A percentile compares a stretch with the other conserved stretches of the same genome.
phyloP scores from a whole-genome alignment of 2,329 filamentous ascomycete species.

The Trichoderma guizhouense region DNA sequence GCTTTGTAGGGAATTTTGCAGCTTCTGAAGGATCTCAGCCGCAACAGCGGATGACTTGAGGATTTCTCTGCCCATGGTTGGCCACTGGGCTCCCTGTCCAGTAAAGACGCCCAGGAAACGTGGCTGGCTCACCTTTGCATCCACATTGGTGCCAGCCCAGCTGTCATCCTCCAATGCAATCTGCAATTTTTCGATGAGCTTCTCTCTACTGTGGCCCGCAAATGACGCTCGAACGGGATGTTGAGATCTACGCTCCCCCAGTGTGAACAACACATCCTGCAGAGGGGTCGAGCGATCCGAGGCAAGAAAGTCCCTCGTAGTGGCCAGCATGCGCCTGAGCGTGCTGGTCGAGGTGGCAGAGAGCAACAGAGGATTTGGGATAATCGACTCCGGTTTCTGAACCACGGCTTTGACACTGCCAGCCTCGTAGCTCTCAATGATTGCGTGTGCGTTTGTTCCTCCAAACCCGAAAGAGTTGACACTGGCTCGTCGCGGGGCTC shows the following conservation, averaged over 20 bases:
- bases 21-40: neutral
- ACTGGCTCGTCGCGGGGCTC: constrained; percentile 21
- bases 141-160: neutral
- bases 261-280: neutral
- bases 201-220: neutral
- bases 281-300: neutral
- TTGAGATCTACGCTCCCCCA: neutral
- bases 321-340: neutral
- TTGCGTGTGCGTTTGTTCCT: constrained; percentile 43
- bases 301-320: neutral
- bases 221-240: neutral
- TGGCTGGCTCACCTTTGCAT: neutral
- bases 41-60: neutral
- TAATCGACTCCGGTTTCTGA: neutral
- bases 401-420: neutral
- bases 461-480: constrained; percentile 39
- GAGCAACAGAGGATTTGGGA: neutral
- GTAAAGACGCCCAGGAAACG: constrained; percentile 10
- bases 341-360: neutral
- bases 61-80: neutral
- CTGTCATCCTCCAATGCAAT: neutral
- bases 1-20: neutral
- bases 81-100: constrained; percentile 13
- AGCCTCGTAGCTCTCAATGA: constrained; percentile 30
- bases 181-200: neutral